A percentile compares a stretch with the other conserved stretches of the same genome.
These are phyloP conservation scores for Thamnidium elegans DNA, from an alignment of 192 early-diverging fungal species.

Conservation along the genomic window DNA sequence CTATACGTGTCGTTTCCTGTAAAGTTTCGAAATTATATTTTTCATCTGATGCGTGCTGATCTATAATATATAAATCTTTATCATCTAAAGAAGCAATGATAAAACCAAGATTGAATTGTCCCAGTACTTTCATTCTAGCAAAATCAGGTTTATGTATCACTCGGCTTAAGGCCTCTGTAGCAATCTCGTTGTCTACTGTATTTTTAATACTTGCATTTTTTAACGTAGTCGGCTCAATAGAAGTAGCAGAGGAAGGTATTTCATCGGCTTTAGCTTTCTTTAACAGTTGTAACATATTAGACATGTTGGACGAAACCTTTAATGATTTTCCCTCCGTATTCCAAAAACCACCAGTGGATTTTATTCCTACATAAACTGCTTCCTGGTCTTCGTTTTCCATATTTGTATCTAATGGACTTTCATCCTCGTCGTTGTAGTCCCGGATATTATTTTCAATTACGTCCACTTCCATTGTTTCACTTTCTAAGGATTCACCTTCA, in stretches of 20 bases:
- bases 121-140: conserved; percentile 76
- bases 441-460: too few species aligned
- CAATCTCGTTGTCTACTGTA: conserved; percentile 45
- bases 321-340: not conserved
- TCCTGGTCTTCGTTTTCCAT: too few species aligned
- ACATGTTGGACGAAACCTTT: not conserved
- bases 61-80: conserved; percentile 88
- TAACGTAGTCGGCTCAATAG: not conserved
- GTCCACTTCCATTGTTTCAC: too few species aligned
- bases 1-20: conserved; percentile 59
- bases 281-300: too few species aligned
- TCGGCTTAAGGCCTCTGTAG: conserved; percentile 41
- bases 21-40: conserved; percentile 94
- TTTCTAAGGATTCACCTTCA: too few species aligned
- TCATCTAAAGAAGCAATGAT: conserved; percentile 72
- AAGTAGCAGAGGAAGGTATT: too few species aligned
- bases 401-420: too few species aligned
- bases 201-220: conserved; percentile 42
- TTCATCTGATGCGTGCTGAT: conserved; percentile 98
- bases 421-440: too few species aligned
- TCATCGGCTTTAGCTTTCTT: too few species aligned
- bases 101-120: conserved; percentile 98
- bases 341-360: not conserved
- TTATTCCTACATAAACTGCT: too few species aligned
- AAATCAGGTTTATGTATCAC: conserved; percentile 82